Conservation (phyloP, 2,329 filamentous ascomycete species). For the Ascomycota sp. region DNA sequence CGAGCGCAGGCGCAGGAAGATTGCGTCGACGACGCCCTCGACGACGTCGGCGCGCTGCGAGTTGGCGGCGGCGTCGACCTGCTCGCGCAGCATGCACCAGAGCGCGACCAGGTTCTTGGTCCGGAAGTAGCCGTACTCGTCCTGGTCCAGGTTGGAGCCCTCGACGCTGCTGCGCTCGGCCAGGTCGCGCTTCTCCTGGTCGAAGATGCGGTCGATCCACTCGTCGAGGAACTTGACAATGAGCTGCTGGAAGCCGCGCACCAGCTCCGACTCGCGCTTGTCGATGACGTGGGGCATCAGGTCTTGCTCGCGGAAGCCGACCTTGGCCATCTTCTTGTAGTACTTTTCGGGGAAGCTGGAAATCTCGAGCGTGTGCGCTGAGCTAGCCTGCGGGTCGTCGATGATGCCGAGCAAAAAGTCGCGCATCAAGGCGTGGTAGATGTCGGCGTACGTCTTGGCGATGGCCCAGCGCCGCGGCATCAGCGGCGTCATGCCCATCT, state of each 20-base stretch:
- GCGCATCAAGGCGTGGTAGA: slow-evolving; percentile 91
- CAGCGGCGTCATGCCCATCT: slow-evolving; percentile 73
- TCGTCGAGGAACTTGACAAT: slow-evolving; percentile 92
- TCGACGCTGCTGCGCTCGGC: slow-evolving; percentile 54
- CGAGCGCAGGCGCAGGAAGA: slow-evolving; percentile 69
- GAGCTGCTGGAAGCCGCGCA: slow-evolving; percentile 82
- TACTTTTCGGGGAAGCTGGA: slow-evolving; percentile 93
- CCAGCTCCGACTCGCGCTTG: slow-evolving; percentile 71
- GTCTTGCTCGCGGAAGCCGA: slow-evolving; percentile 61
- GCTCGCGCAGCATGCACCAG: slow-evolving; percentile 94
- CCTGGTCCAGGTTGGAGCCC: slow-evolving; percentile 57
- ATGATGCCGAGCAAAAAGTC: slow-evolving; percentile 72
- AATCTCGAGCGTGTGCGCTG: slow-evolving; percentile 74
- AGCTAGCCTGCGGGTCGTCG: slow-evolving; percentile 66
- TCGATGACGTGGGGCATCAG: slow-evolving; percentile 75
- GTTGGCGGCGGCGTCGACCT: slow-evolving; percentile 65
- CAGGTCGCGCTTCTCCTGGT: slow-evolving; percentile 65
- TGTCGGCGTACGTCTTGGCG: slow-evolving; percentile 68
- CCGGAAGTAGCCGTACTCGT: slow-evolving; percentile 77
- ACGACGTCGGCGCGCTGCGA: slow-evolving; percentile 78
- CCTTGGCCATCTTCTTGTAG: slow-evolving; percentile 83
- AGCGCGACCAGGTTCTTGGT: slow-evolving; percentile 84
- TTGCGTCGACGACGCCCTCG: slow-evolving; percentile 87
- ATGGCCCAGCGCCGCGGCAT: slow-evolving; percentile 98
- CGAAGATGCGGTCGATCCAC: slow-evolving; percentile 90